Conservation (phyloP, 2,329 filamentous ascomycete genomes). For the Verticillium klebahnii region DNA sequence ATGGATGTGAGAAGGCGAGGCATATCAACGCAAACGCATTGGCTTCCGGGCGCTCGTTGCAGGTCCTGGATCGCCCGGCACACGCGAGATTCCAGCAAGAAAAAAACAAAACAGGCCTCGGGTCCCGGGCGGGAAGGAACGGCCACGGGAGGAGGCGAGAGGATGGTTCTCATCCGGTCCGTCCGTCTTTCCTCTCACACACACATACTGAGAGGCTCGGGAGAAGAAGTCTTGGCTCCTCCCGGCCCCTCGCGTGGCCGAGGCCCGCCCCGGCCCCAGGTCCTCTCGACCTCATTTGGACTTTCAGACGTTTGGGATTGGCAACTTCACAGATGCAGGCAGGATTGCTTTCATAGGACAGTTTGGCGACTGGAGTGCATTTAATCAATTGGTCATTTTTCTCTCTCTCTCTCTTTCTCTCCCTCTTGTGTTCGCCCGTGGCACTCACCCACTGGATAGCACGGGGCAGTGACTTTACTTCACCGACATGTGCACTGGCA, state of each 20-base stretch:
- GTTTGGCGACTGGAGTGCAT: slow-evolving; percentile 48
- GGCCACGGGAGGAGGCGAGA: background rate
- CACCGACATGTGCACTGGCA: background rate
- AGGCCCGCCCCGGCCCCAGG: slow-evolving; percentile 7
- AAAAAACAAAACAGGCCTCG: background rate
- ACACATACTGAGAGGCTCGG: background rate
- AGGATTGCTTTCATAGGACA: slow-evolving; percentile 41
- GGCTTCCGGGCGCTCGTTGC: background rate
- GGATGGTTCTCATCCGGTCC: background rate
- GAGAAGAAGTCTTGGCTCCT: background rate
- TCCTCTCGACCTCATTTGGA: slow-evolving; percentile 14
- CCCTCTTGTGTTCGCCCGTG: background rate
- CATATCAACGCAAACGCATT: background rate
- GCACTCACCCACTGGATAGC: background rate
- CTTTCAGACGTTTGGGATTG: slow-evolving; percentile 24
- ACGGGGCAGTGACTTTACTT: background rate
- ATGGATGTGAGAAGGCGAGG: background rate
- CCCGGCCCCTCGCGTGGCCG: background rate
- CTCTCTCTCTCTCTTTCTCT: background rate
- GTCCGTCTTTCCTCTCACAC: background rate
- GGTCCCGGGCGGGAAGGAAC: background rate
- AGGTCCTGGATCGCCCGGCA: background rate
- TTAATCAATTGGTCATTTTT: slow-evolving; percentile 26
- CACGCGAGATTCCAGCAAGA: background rate
- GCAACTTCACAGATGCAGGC: slow-evolving; percentile 30